A percentile compares a stretch with the other conserved stretches of the same genome.
Conservation (phyloP, 208 protist species). For the Leishmania mexicana region DNA sequence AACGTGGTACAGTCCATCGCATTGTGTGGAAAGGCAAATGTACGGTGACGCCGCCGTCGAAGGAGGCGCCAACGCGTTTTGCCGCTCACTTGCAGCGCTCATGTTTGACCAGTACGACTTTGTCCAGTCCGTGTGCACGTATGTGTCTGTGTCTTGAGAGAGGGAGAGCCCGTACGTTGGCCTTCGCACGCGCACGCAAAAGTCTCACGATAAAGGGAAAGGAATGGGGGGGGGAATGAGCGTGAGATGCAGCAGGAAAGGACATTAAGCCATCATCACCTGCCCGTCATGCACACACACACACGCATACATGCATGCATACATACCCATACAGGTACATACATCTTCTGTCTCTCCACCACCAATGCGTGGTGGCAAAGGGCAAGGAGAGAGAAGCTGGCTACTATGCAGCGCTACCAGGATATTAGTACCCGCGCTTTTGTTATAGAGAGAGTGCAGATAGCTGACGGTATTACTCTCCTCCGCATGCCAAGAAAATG, state of each 20-base stretch:
- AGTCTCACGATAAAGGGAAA: neutral
- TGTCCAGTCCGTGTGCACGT: neutral
- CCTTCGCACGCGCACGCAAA: neutral
- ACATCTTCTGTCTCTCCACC: neutral
- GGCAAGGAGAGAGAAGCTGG: neutral
- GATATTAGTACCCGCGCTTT: neutral
- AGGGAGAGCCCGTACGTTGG: neutral
- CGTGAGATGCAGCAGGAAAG: neutral
- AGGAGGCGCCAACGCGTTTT: neutral
- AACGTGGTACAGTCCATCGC: constrained; percentile 24
- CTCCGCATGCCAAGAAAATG: neutral
- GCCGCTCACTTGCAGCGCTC: neutral
- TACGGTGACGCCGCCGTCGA: constrained; percentile 17
- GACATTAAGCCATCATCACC: neutral
- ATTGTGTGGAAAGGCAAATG: constrained; percentile 34
- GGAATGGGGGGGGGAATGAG: neutral
- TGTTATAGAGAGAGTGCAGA: neutral
- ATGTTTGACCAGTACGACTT: neutral
- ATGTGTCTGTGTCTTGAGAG: neutral
- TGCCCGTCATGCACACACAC: constrained; percentile 2
- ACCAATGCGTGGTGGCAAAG: neutral
- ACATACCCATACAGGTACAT: neutral
- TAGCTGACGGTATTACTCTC: neutral
- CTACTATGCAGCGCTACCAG: neutral
- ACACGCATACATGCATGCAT: neutral